Conservation (phyloP, 2,329 filamentous ascomycete genomes). For the Xylaria sp. region DNA sequence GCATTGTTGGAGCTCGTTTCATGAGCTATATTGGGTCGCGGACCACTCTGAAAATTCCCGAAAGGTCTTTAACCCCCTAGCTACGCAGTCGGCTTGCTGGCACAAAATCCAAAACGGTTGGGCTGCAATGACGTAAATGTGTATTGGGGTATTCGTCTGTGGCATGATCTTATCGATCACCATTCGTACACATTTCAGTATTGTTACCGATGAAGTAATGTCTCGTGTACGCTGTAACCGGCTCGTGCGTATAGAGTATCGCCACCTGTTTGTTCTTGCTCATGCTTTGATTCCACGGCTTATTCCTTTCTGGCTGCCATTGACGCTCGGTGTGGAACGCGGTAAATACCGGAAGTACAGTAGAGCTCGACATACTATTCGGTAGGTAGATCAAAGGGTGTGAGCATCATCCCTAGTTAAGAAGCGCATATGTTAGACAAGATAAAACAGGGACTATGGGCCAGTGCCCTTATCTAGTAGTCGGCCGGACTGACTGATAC, state of each 20-base stretch:
- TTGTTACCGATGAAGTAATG: neutral
- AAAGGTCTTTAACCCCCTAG: neutral
- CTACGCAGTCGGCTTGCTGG: neutral
- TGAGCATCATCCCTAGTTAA: too few relatives aligned
- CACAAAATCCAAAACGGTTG: neutral
- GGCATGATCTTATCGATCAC: neutral
- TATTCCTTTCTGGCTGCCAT: too few relatives aligned
- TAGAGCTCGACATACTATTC: too few relatives aligned
- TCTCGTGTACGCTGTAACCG: neutral
- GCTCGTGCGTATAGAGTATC: too few relatives aligned
- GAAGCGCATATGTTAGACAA: too few relatives aligned
- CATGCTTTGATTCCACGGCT: too few relatives aligned
- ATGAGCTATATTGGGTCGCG: neutral
- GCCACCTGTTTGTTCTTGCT: too few relatives aligned
- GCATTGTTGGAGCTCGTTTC: neutral
- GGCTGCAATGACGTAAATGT: neutral
- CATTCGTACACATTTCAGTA: neutral
- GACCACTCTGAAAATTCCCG: neutral
- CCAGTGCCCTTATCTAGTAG: too few relatives aligned
- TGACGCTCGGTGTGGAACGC: too few relatives aligned
- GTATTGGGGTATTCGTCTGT: neutral
- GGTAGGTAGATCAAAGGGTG: too few relatives aligned
- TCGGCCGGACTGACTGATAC: neutral
- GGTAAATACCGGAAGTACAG: too few relatives aligned
- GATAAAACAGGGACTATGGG: too few relatives aligned